Conservation (phyloP, 2,329 filamentous ascomycete species). For the Tolypocladium ovalisporum region DNA sequence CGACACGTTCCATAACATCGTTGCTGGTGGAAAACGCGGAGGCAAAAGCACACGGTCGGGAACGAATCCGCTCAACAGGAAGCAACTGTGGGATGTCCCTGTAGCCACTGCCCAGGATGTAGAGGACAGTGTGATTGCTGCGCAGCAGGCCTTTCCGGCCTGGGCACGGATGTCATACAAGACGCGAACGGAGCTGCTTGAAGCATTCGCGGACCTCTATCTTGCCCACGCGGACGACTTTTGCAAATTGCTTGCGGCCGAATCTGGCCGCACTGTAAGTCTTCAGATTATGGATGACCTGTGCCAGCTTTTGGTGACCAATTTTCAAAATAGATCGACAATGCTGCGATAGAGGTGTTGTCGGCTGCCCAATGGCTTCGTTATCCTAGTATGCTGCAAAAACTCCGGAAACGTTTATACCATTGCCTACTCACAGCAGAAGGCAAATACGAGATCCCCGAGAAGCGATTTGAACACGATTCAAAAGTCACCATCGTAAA, state of each 20-base stretch:
- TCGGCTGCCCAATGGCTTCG: constrained; percentile 1
- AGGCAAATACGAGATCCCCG: background rate
- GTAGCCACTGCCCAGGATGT: background rate
- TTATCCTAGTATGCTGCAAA: background rate
- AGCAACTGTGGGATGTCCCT: background rate
- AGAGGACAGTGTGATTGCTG: background rate
- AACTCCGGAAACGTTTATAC: background rate
- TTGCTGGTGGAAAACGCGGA: background rate
- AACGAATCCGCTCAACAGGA: background rate
- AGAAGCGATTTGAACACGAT: background rate
- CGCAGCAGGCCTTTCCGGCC: background rate
- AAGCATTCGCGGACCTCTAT: background rate
- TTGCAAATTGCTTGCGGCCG: background rate
- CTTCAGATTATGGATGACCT: background rate
- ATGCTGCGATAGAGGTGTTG: background rate
- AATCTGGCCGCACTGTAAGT: background rate
- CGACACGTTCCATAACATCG: background rate
- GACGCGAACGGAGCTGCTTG: background rate
- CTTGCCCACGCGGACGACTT: background rate
- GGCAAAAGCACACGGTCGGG: background rate
- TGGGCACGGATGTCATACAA: background rate
- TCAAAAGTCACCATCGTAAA: background rate
- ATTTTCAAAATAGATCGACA: background rate
- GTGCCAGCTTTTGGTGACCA: background rate
- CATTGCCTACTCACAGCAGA: background rate